A percentile compares a stretch with the other conserved stretches of the same genome.
Evolutionary conservation across 2,329 filamentous ascomycete genomes (phyloP).

Genomic region (Calonectria pteridis): DNA sequence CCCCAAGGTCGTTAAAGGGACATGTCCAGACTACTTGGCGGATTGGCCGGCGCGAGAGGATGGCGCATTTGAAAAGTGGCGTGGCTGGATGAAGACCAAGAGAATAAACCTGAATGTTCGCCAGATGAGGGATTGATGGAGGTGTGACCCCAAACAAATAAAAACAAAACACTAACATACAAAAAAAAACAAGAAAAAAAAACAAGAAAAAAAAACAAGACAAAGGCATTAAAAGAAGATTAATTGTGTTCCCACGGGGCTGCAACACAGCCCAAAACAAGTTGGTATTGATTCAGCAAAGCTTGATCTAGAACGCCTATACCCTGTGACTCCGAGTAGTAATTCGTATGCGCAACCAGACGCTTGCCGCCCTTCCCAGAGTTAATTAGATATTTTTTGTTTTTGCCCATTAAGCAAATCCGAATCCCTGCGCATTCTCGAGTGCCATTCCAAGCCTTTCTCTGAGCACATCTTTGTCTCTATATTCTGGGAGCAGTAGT

Average conservation of each 20-base stretch:
- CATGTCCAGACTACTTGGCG: constrained; percentile 80
- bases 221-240: background rate
- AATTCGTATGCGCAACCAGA: background rate
- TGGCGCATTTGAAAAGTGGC: constrained; percentile 75
- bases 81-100: constrained; percentile 89
- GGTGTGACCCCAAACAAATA: too few relatives aligned
- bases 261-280: background rate
- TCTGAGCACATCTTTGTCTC: constrained; percentile 74
- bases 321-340: background rate
- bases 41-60: constrained; percentile 75
- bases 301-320: constrained; percentile 8
- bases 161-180: too few relatives aligned
- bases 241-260: background rate
- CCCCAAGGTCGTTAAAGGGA: constrained; percentile 83
- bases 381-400: background rate
- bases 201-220: background rate
- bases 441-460: constrained; percentile 87
- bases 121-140: constrained; percentile 77
- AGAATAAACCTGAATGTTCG: constrained; percentile 92
- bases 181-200: background rate
- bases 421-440: constrained; percentile 90
- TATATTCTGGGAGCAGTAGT: constrained; percentile 87
- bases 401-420: constrained; percentile 70
- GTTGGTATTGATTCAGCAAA: constrained; percentile 19
- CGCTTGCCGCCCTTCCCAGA: background rate